A percentile compares a stretch with the other conserved stretches of the same genome.
These are phyloP conservation scores for Saccharomycopsis oosterbeekiorum DNA, from an alignment of 805 yeast genomes.

Conservation along the genomic window DNA sequence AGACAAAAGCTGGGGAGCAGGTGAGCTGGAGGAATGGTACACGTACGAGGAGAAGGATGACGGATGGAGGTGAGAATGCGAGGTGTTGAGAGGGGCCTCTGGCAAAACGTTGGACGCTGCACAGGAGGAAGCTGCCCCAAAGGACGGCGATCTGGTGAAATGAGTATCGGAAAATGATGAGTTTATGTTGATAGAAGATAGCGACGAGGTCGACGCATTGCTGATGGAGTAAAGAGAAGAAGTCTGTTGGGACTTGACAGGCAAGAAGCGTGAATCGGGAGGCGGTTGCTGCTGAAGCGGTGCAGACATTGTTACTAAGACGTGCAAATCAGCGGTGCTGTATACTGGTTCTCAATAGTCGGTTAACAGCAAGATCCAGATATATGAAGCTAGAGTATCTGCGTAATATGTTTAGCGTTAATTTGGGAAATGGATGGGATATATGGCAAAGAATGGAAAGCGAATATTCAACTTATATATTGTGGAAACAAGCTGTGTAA, in stretches of 20 bases:
- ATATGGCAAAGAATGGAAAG: too few species aligned
- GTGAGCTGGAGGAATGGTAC: not conserved
- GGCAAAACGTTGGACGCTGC: not conserved
- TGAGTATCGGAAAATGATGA: not conserved
- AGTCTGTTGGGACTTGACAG: not conserved
- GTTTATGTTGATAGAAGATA: constrained; percentile 13
- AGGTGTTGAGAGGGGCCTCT: not conserved
- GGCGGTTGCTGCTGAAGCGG: not conserved
- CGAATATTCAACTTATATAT: too few species aligned
- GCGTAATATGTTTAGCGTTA: too few species aligned
- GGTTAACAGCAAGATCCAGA: too few species aligned
- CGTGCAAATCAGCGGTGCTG: not conserved
- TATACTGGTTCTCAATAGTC: too few species aligned
- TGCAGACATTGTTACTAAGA: not conserved
- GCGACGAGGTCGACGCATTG: constrained; percentile 6
- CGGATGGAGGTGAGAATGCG: not conserved
- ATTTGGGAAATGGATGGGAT: too few species aligned
- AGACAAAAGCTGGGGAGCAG: not conserved
- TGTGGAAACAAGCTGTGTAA: too few species aligned
- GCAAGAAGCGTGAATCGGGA: not conserved
- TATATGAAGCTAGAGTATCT: too few species aligned
- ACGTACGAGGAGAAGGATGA: not conserved
- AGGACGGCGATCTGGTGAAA: not conserved
- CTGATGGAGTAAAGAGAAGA: constrained; percentile 7
- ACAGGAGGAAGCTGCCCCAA: not conserved